A percentile compares a stretch with the other conserved stretches of the same genome.
Evolutionary conservation across 1,284 basidiomycete species (phyloP).

Genomic region (Trichosporon asahii): DNA sequence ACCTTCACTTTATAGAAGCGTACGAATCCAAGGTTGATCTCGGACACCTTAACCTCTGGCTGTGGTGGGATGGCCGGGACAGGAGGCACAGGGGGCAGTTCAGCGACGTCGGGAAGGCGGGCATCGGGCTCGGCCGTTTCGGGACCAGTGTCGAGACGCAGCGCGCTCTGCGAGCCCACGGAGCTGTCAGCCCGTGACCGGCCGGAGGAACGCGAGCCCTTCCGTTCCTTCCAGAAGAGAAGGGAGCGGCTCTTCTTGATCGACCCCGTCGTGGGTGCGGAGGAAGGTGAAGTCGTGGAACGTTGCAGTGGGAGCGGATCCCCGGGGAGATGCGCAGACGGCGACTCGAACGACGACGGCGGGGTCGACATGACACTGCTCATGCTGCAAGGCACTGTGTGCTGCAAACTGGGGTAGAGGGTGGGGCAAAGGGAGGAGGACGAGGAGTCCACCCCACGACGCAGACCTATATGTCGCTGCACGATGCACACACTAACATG

Average conservation of each 20-base stretch:
- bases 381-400: not conserved
- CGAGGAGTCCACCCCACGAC: not conserved
- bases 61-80: not conserved
- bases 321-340: not conserved
- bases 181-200: not conserved
- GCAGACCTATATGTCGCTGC: not conserved
- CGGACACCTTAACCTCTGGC: not conserved
- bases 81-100: not conserved
- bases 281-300: not conserved
- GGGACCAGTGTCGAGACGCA: not conserved
- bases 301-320: not conserved
- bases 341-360: not conserved
- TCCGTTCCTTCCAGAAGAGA: not conserved
- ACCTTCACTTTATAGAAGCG: slow-evolving; percentile 5
- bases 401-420: not conserved
- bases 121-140: not conserved
- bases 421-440: not conserved
- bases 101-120: not conserved
- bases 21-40: not conserved
- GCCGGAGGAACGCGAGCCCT: not conserved
- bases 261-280: not conserved
- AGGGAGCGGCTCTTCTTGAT: not conserved
- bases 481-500: not conserved
- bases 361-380: not conserved
- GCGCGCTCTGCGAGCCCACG: not conserved